Base-by-base conservation (phyloP, 148 eudicot species). In the Vaccinium myrtillus region DNA sequence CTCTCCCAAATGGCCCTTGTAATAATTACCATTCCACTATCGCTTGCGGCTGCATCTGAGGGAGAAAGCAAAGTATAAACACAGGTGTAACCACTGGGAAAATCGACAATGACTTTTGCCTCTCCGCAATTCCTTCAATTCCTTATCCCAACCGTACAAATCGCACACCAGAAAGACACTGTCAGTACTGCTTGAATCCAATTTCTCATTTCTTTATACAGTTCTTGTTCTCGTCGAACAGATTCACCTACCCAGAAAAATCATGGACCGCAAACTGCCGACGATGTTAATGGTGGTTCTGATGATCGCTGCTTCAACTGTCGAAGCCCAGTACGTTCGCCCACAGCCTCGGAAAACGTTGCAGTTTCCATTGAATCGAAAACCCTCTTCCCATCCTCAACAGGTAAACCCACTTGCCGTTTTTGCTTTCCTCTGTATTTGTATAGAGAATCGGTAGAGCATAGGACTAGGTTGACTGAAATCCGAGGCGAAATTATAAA, bases 301-400 rank as follows among this genome's bases (percentile, higher is more conserved):
- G 59, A 77, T 63, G 25, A 21, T 48, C 81, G 65, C 74, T 14
- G 73, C 67, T 36, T 63, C 75, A 16, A 23, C 56, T 32, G 83
- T 73, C 83, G 48, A 84, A 2, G 88, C 78, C 76, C 90, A 90
- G 67, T 95, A 95, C 74, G 85, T 94, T 67, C 89, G 98, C 8
- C 96, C 98, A 1, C 89, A 87, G 85, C 94, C 94, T 69, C 92
- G 98, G 23, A 86, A 93, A 81, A 87, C 84, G 36, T 87, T 93
- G 79, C 86, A 81, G 13, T 91, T 95, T 55, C 92, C 91, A 70
- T 91, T 88, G 93, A 23, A 39, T 23, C 73, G 73, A 56, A 92
- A 90, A 54, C 74, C 59, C 79, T 88, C 93, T 18, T 85, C 94
- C 74, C 77, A 83, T 25, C 98, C 98, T 61, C 94, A 93, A 32